Conservation (phyloP, 139 green algal genomes). For the Pseudopediastrum boryanum region DNA sequence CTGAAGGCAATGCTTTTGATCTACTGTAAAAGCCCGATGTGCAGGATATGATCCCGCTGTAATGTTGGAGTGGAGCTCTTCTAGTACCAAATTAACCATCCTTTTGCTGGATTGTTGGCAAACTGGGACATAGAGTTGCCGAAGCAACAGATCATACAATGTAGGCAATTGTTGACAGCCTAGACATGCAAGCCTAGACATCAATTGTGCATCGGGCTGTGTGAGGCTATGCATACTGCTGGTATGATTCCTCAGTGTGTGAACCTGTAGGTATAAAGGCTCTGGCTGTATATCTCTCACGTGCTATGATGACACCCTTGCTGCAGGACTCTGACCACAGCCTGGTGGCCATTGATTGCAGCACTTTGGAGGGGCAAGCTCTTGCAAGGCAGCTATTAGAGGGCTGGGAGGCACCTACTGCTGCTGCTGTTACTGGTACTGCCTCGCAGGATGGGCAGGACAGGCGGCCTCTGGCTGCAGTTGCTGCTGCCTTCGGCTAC, state of each 20-base stretch:
- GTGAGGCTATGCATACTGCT: background rate
- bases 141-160: too few relatives aligned
- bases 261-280: background rate
- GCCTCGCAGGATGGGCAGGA: too few relatives aligned
- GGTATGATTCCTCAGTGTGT: background rate
- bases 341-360: constrained; percentile 19
- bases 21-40: too few relatives aligned
- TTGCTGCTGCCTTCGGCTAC: background rate
- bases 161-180: too few relatives aligned
- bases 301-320: background rate
- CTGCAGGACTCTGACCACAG: background rate
- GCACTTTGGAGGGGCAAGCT: background rate
- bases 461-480: too few relatives aligned
- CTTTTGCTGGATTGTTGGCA: too few relatives aligned
- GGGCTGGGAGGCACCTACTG: background rate
- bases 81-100: too few relatives aligned
- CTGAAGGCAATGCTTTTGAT: too few relatives aligned
- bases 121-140: too few relatives aligned
- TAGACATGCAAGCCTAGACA: background rate
- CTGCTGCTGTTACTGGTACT: background rate
- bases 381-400: constrained; percentile 10
- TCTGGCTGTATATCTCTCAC: background rate
- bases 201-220: background rate
- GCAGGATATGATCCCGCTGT: too few relatives aligned
- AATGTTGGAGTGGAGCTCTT: too few relatives aligned